Conservation (phyloP, 164 flowering plant genomes). For the Malania oleifera region DNA sequence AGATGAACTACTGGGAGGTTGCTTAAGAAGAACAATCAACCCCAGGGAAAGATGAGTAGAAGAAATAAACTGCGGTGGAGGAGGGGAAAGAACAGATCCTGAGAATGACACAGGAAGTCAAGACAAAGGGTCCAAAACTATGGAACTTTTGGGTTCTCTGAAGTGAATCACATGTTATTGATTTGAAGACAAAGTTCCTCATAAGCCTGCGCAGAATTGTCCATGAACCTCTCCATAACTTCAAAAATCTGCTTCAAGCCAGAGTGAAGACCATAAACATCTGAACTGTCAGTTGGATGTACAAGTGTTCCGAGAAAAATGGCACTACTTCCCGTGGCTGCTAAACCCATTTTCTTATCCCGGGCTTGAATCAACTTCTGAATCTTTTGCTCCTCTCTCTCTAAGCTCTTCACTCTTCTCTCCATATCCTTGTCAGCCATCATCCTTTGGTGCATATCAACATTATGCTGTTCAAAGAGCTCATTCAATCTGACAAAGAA, state of each 20-base stretch:
- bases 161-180: constrained; percentile 3
- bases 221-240: constrained; percentile 22
- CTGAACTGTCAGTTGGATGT: background rate
- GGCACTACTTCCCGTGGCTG: background rate
- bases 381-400: constrained; percentile 24
- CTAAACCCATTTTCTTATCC: constrained; percentile 8
- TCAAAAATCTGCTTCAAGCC: constrained; percentile 21
- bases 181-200: constrained; percentile 13
- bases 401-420: constrained; percentile 20
- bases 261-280: constrained; percentile 4
- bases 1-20: no score
- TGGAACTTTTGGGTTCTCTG: constrained; percentile 4
- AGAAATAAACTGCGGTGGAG: background rate
- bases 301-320: background rate
- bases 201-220: constrained; percentile 15
- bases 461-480: constrained; percentile 23
- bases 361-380: constrained; percentile 17
- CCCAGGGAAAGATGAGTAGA: background rate
- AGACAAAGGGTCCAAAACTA: background rate
- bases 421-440: constrained; percentile 33
- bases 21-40: background rate
- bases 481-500: constrained; percentile 25
- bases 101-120: background rate
- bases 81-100: no score
- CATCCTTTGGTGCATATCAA: constrained; percentile 27